Evolutionary conservation across 2,329 filamentous ascomycete species (phyloP).

Genomic region (Fusarium bulbicola): DNA sequence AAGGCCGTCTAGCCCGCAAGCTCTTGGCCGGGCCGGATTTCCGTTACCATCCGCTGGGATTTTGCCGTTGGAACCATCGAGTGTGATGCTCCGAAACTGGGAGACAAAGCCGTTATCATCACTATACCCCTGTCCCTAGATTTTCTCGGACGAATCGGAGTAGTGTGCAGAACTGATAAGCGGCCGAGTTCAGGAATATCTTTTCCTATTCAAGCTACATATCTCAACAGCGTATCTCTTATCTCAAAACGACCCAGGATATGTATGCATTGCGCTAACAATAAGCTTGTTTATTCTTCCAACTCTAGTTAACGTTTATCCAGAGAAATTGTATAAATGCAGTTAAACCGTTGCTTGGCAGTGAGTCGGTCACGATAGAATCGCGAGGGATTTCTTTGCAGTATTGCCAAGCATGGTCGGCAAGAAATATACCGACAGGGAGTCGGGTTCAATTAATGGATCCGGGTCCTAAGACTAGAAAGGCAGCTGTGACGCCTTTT

Average conservation of each 20-base stretch:
- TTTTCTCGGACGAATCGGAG: background rate
- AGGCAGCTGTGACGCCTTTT: background rate
- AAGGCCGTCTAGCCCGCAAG: background rate
- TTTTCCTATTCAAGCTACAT: background rate
- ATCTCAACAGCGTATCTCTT: background rate
- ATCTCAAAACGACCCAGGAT: background rate
- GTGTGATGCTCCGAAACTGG: background rate
- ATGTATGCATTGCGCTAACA: background rate
- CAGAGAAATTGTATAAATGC: background rate
- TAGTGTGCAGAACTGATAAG: background rate
- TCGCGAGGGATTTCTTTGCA: background rate
- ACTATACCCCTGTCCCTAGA: rapidly evolving
- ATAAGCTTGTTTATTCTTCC: background rate
- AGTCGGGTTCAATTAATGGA: background rate
- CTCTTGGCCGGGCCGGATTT: background rate
- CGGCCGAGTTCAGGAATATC: background rate
- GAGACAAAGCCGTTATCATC: background rate
- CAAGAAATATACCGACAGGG: background rate
- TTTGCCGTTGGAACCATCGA: background rate
- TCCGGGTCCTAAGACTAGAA: background rate
- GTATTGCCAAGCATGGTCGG: background rate
- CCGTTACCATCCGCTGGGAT: too few relatives aligned
- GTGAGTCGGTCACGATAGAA: background rate
- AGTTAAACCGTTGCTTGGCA: background rate
- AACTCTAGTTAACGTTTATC: background rate